Evolutionary conservation across 768 basidiomycete genomes (phyloP).

Genomic region (Tremella fuciformis): DNA sequence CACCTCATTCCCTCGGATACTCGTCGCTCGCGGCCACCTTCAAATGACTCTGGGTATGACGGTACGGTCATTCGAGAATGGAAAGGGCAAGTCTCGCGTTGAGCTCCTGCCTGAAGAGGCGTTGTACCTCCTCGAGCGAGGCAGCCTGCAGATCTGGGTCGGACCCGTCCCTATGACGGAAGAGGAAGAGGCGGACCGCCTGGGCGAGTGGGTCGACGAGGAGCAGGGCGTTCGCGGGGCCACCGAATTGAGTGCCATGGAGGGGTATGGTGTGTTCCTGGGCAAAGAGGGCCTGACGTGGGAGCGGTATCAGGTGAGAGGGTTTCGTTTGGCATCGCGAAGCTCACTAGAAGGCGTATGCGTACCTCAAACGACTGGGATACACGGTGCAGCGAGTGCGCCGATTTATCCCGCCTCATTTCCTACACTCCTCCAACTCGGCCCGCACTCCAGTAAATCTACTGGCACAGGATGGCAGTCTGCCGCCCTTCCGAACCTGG

Average conservation of each 20-base stretch:
- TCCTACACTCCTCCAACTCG: constrained; percentile 14
- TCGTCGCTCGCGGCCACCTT: constrained; percentile 66
- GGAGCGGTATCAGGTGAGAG: constrained; percentile 79
- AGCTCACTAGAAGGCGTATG: constrained; percentile 65
- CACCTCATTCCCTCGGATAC: constrained; percentile 38
- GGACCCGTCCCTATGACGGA: constrained; percentile 20
- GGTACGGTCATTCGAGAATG: constrained; percentile 56
- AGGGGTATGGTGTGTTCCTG: constrained; percentile 82
- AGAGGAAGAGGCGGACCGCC: constrained; percentile 18
- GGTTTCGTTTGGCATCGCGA: neutral
- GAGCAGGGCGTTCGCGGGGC: constrained; percentile 37
- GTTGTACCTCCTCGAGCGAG: constrained; percentile 87
- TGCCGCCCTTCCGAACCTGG: constrained; percentile 34
- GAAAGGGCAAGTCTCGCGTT: constrained; percentile 59
- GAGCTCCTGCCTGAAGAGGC: constrained; percentile 94
- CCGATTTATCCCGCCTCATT: constrained; percentile 51
- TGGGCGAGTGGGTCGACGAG: constrained; percentile 45
- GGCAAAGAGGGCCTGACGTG: constrained; percentile 71
- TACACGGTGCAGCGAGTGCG: constrained; percentile 79
- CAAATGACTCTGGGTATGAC: constrained; percentile 80
- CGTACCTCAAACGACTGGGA: constrained; percentile 86
- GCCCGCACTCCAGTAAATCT: neutral
- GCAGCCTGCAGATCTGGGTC: constrained; percentile 61
- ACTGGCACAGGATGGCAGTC: constrained; percentile 7
- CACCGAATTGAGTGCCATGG: constrained; percentile 75